A percentile compares a stretch with the other conserved stretches of the same genome.
Conservation (phyloP, 768 basidiomycete genomes). For the Aureoboletus auriporus region DNA sequence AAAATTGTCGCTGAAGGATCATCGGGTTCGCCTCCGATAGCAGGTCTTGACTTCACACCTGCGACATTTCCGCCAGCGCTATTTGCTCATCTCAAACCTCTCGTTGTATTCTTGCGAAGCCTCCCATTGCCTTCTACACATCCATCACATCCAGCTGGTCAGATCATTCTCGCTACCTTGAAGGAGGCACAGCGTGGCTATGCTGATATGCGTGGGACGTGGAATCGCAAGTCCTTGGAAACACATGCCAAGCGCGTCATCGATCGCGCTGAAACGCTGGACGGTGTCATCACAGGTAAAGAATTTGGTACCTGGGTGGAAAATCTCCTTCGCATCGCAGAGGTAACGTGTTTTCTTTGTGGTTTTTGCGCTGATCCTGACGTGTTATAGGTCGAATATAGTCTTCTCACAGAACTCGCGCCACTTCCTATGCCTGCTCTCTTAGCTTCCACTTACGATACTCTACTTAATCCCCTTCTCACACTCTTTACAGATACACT, state of each 20-base stretch:
- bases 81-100: slow-evolving; percentile 51
- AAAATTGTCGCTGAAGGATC: slow-evolving; percentile 85
- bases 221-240: slow-evolving; percentile 75
- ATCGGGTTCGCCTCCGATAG: slow-evolving; percentile 64
- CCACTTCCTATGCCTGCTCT: slow-evolving; percentile 50
- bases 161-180: slow-evolving; percentile 57
- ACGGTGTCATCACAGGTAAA: slow-evolving; percentile 59
- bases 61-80: slow-evolving; percentile 53
- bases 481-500: slow-evolving; percentile 63
- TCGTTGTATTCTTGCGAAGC: slow-evolving; percentile 66
- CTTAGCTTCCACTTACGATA: slow-evolving; percentile 55
- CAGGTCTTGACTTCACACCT: slow-evolving; percentile 52
- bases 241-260: slow-evolving; percentile 63
- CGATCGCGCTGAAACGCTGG: slow-evolving; percentile 66
- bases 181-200: slow-evolving; percentile 79
- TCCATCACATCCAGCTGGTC: slow-evolving; percentile 76
- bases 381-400: slow-evolving; percentile 59
- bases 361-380: neutral
- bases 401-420: slow-evolving; percentile 56
- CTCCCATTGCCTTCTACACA: slow-evolving; percentile 77
- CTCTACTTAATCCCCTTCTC: slow-evolving; percentile 62
- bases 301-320: slow-evolving; percentile 75
- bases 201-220: slow-evolving; percentile 81
- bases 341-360: slow-evolving; percentile 38
- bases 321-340: slow-evolving; percentile 58